These are phyloP conservation scores for Neurospora africana DNA, from an alignment of 495 filamentous ascomycete genomes.

Conservation along the genomic window DNA sequence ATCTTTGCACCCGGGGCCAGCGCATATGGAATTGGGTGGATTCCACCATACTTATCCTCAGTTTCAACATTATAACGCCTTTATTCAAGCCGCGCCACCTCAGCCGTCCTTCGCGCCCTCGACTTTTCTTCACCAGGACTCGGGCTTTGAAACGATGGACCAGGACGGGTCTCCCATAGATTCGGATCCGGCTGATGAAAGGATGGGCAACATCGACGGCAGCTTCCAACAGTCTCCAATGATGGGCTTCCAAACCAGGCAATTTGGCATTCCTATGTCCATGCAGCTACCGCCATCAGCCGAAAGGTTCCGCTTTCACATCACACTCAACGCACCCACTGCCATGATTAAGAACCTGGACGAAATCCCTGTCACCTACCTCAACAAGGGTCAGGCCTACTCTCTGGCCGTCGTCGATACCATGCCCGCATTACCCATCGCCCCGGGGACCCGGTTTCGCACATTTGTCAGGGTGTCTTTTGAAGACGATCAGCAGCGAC, in stretches of 20 bases:
- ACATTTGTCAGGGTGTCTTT: conserved; percentile 89
- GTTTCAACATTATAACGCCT: conserved; percentile 66
- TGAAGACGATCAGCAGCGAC: conserved; percentile 82
- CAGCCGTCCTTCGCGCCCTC: conserved; percentile 66
- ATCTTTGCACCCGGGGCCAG: conserved; percentile 42
- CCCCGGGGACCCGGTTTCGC: conserved; percentile 53
- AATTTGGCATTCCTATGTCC: conserved; percentile 32
- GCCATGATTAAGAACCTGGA: conserved; percentile 86
- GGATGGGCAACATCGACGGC: conserved; percentile 38
- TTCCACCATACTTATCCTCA: conserved; percentile 49
- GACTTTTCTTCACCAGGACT: conserved; percentile 65
- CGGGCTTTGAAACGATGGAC: conserved; percentile 68
- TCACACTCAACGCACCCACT: conserved; percentile 83
- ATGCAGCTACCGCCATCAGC: conserved; percentile 32
- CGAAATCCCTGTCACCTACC: conserved; percentile 89
- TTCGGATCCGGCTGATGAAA: conserved; percentile 33
- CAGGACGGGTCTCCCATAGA: conserved; percentile 55
- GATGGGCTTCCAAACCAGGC: conserved; percentile 30
- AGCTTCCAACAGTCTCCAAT: conserved; percentile 42
- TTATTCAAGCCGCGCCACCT: conserved; percentile 45
- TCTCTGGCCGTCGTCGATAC: conserved; percentile 70
- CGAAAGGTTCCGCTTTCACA: conserved; percentile 78
- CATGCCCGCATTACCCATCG: conserved; percentile 26
- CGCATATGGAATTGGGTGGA: conserved; percentile 44
- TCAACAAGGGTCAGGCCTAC: conserved; percentile 96